Base-by-base conservation (phyloP, 257 asterid species). In the Jacaranda copaia region DNA sequence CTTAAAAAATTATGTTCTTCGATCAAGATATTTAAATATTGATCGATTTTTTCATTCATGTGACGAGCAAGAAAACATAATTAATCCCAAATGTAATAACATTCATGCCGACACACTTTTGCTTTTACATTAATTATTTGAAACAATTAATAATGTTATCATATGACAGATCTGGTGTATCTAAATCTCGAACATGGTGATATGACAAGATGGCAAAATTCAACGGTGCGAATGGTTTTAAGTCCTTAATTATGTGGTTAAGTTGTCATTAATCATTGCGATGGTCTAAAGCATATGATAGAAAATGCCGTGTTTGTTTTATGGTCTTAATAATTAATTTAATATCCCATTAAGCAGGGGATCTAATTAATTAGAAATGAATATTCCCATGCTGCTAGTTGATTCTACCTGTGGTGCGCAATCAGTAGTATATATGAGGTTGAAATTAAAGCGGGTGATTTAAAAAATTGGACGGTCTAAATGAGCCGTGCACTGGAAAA, bases 391-490 rank as follows among this genome's bases (percentile, higher is more conserved):
- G 20, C 8, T 38, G 57, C 32, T 63, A 3, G 15, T 18, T 73
- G 20, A 57, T 56, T 49, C 19, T 53, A 42, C 20, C 16, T 48
- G 61, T 15, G 71, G 75, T 46, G 63, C 5, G 52, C 65, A 16
- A 69, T 38, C 46, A 69, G 46, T 59, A 42, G 5, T 11, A 70
- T n/a, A 42, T 42, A 8, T 48, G 15, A 3, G 39, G 7, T 12
- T 13, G 4, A 38, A 68, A 57, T 43, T 77, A 20, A n/a, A 36
- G 0, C 32, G 42, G 36, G 3, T 53, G 36, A 70, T 35, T 25
- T 58, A 7, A 68, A 68, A 10, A 68, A 10, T 74, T 68, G 68
- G 45, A 80, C 80, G 84, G 80, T 60, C 84, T 6, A 52, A n/a
- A 32, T 74, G 63, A 60, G 60, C 35, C 73, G 42, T 60, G 61